These are phyloP conservation scores for Alloteropsis semialata DNA, from an alignment of 176 grass and related monocot species.

Conservation along the genomic window DNA sequence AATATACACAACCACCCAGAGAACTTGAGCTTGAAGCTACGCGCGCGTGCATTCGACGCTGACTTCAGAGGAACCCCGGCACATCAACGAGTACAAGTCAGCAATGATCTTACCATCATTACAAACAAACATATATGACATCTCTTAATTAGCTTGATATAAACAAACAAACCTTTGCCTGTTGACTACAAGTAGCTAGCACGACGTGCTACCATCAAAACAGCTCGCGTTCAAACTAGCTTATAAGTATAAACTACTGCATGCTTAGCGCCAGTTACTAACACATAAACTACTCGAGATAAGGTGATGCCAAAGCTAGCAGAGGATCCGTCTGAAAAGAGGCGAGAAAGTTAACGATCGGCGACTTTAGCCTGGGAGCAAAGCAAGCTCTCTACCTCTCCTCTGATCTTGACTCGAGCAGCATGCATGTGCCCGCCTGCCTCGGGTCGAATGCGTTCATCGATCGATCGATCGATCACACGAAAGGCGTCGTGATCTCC, in stretches of 20 bases:
- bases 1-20: neutral
- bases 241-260: neutral
- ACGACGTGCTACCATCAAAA: neutral
- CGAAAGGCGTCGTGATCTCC: constrained; percentile 12
- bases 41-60: neutral
- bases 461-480: neutral
- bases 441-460: neutral
- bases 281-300: neutral
- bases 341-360: neutral
- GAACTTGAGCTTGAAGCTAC: neutral
- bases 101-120: neutral
- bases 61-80: neutral
- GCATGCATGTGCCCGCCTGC: neutral
- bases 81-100: neutral
- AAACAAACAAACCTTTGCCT: neutral
- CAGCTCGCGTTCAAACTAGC: neutral
- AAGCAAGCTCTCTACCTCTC: constrained; percentile 34
- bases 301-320: neutral
- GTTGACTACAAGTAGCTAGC: neutral
- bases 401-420: neutral
- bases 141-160: no score
- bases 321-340: neutral
- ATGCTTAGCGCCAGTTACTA: neutral
- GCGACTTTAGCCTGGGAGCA: constrained; percentile 33
- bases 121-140: no score